Percentiles rank a stretch among this genome's conserved stretches.
Conservation (phyloP, 2,329 filamentous ascomycete genomes). For the Fusarium sp. region DNA sequence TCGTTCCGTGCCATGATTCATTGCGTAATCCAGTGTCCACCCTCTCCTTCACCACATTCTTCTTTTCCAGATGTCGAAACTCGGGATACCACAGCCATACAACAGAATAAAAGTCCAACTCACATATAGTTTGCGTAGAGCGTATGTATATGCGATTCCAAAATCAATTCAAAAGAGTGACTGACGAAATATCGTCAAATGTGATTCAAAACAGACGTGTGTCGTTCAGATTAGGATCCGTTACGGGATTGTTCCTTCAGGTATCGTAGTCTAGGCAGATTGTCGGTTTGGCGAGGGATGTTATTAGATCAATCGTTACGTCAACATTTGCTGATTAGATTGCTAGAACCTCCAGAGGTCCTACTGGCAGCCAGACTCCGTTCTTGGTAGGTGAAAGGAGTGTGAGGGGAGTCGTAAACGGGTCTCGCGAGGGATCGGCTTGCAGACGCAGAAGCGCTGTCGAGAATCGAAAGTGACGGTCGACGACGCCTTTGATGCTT, state of each 20-base stretch:
- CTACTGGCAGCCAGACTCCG: conserved; percentile 40
- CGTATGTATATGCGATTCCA: conserved; percentile 42
- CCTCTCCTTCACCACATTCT: neutral
- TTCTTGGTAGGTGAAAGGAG: conserved; percentile 31
- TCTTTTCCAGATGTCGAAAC: neutral
- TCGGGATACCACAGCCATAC: neutral
- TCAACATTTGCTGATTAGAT: conserved; percentile 43
- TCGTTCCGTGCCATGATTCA: neutral
- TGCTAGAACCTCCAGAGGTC: conserved; percentile 44
- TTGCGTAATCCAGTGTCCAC: neutral
- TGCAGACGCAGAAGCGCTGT: conserved; percentile 42
- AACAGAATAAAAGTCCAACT: conserved; percentile 14
- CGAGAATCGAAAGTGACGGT: conserved; percentile 43
- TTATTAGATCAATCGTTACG: conserved; percentile 44
- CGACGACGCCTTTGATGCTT: conserved; percentile 46
- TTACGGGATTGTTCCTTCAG: conserved; percentile 24
- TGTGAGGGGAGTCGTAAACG: conserved; percentile 30
- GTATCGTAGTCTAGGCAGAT: conserved; percentile 19
- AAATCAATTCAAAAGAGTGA: conserved; percentile 54
- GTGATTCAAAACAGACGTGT: conserved; percentile 39
- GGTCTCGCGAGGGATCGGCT: conserved; percentile 34
- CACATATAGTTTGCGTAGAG: conserved; percentile 43
- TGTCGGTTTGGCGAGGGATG: conserved; percentile 29
- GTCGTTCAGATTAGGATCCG: conserved; percentile 41
- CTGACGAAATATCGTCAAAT: conserved; percentile 56